Percentiles rank a stretch among this genome's conserved stretches.
Conservation (phyloP, 345 rosid genomes). For the Salix dunnii region DNA sequence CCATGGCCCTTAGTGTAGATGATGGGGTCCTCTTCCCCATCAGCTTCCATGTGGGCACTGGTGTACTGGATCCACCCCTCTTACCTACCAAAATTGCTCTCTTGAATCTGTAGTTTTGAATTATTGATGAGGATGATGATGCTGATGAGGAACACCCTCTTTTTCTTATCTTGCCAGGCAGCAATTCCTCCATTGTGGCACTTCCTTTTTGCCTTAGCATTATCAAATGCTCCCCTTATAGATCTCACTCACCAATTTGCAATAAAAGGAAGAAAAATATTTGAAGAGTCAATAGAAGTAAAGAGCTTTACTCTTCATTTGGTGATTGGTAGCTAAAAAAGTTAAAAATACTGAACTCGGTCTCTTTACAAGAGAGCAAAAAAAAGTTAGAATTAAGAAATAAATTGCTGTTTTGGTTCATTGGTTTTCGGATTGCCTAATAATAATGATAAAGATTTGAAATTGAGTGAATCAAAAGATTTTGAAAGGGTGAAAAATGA, state of each 20-base stretch:
- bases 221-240: conserved; percentile 4
- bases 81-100: conserved; percentile 78
- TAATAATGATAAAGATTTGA: conserved; percentile 13
- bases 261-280: not conserved
- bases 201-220: conserved; percentile 72
- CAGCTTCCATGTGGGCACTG: conserved; percentile 84
- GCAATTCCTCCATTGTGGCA: conserved; percentile 47
- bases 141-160: conserved; percentile 86
- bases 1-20: conserved; percentile 42
- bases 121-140: conserved; percentile 72
- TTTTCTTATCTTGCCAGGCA: conserved; percentile 84
- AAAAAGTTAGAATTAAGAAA: not conserved
- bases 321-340: not conserved
- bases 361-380: not conserved
- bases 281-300: not conserved
- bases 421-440: conserved; percentile 2
- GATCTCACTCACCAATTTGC: not conserved
- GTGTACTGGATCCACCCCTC: conserved; percentile 83
- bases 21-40: conserved; percentile 63
- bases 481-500: not conserved
- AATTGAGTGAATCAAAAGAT: not conserved
- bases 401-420: not conserved
- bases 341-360: not conserved
- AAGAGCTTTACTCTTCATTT: not conserved
- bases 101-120: conserved; percentile 77